Conservation (phyloP, 2,329 filamentous ascomycete species). For the Microsporum canis region DNA sequence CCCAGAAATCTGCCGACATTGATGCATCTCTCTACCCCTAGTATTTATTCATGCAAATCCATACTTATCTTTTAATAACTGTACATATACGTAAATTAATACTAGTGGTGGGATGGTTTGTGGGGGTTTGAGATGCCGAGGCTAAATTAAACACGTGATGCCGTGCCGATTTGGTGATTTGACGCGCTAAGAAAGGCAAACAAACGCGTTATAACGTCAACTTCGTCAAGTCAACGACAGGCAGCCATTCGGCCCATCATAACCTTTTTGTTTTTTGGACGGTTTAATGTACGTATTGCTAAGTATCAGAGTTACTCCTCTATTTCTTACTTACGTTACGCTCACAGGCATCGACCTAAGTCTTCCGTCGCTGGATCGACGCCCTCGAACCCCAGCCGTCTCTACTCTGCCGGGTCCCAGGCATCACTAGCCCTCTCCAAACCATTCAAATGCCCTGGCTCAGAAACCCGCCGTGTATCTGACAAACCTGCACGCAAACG, state of each 20-base stretch:
- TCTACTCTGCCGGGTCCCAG: constrained; percentile 20
- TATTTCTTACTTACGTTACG: not conserved
- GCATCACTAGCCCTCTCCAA: constrained; percentile 45
- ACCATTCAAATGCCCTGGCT: constrained; percentile 87
- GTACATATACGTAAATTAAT: not conserved
- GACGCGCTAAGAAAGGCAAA: constrained; percentile 7
- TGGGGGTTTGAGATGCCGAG: not conserved
- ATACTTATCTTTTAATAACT: not conserved
- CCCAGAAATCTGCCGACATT: constrained; percentile 89
- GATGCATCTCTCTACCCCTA: constrained; percentile 1
- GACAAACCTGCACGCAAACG: constrained; percentile 78
- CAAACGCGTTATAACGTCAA: not conserved
- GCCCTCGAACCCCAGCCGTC: constrained; percentile 26
- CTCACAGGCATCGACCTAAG: constrained; percentile 30
- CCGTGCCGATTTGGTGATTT: constrained; percentile 16
- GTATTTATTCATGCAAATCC: not conserved
- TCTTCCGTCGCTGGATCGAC: constrained; percentile 5
- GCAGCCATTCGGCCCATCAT: not conserved
- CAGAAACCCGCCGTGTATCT: constrained; percentile 55
- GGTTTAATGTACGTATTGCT: not conserved
- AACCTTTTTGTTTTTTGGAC: not conserved
- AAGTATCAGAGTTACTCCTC: not conserved
- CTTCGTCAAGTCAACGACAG: not conserved
- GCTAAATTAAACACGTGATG: constrained; percentile 16
- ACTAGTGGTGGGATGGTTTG: not conserved